Conservation (phyloP, 1,139 yeast species). For the Diutina siamensis region DNA sequence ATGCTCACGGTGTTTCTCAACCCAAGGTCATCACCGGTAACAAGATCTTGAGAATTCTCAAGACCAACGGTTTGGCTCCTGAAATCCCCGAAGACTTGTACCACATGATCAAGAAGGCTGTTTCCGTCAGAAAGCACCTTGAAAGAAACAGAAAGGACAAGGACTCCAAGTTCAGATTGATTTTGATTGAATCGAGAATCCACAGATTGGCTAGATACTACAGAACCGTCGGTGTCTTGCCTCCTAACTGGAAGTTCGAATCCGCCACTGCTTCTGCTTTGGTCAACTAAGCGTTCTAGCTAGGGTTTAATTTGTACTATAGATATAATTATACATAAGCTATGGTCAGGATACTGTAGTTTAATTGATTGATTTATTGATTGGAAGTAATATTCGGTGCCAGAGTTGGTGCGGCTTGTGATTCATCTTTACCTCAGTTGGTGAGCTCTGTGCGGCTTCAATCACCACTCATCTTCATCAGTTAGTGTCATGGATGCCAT, state of each 20-base stretch:
- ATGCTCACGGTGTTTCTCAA: constrained; percentile 99
- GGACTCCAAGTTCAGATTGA: constrained; percentile 99
- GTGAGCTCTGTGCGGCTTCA: too few relatives aligned
- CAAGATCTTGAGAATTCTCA: constrained; percentile 98
- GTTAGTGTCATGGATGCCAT: constrained; percentile 60
- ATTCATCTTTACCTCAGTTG: too few relatives aligned
- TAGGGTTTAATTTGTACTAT: constrained; percentile 1
- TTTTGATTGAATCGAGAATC: constrained; percentile 99
- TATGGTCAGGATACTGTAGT: constrained; percentile 6
- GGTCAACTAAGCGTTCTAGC: constrained; percentile 59
- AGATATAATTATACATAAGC: constrained; percentile 2
- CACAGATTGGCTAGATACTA: constrained; percentile 99
- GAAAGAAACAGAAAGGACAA: constrained; percentile 99
- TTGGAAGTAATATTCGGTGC: too few relatives aligned
- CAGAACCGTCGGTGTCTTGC: constrained; percentile 98
- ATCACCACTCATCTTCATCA: too few relatives aligned
- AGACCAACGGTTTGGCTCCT: constrained; percentile 99
- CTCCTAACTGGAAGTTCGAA: constrained; percentile 99
- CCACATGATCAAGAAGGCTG: constrained; percentile 99
- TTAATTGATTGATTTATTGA: background rate
- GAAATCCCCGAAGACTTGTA: constrained; percentile 99
- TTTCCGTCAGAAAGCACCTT: constrained; percentile 98
- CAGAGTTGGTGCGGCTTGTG: too few relatives aligned
- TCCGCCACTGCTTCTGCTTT: constrained; percentile 99
- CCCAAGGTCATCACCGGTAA: constrained; percentile 96